Percentiles rank a stretch among this genome's conserved stretches.
Evolutionary conservation across 495 filamentous ascomycete genomes (phyloP).

Genomic region (Xylaria curta): DNA sequence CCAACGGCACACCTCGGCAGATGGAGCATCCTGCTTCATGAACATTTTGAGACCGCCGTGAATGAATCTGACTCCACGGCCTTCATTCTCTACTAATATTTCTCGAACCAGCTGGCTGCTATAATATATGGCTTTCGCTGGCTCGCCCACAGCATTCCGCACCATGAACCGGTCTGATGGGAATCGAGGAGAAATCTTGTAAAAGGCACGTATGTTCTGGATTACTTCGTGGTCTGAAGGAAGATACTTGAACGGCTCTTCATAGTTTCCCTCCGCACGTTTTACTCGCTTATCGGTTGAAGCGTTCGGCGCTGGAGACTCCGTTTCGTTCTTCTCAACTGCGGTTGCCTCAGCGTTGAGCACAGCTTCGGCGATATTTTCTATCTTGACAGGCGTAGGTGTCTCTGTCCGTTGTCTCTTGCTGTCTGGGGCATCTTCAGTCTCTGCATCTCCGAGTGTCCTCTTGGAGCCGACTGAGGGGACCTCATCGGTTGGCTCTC

Average conservation of each 20-base stretch:
- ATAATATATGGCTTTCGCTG: constrained; percentile 93
- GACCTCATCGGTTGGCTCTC: constrained; percentile 41
- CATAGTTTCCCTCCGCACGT: constrained; percentile 48
- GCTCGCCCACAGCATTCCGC: constrained; percentile 82
- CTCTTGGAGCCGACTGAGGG: constrained; percentile 40
- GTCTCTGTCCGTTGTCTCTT: constrained; percentile 37
- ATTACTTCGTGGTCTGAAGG: constrained; percentile 74
- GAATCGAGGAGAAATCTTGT: constrained; percentile 80
- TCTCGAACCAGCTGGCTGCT: constrained; percentile 82
- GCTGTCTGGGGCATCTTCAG: constrained; percentile 35
- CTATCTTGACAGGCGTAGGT: constrained; percentile 28
- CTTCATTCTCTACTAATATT: constrained; percentile 83
- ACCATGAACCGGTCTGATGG: constrained; percentile 93
- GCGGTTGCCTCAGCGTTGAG: constrained; percentile 26
- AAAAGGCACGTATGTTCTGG: constrained; percentile 76
- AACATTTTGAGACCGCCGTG: constrained; percentile 98
- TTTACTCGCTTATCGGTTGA: constrained; percentile 37
- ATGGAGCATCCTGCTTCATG: constrained; percentile 93
- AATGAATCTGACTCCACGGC: constrained; percentile 89
- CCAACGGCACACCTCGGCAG: constrained; percentile 84
- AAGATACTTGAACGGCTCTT: constrained; percentile 94
- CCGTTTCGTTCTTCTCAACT: constrained; percentile 31
- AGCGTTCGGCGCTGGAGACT: constrained; percentile 28
- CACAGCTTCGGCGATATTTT: constrained; percentile 29
- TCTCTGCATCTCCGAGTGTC: constrained; percentile 41